Base-by-base conservation (phyloP, 208 protist species). In the Trypanosoma boissoni region DNA sequence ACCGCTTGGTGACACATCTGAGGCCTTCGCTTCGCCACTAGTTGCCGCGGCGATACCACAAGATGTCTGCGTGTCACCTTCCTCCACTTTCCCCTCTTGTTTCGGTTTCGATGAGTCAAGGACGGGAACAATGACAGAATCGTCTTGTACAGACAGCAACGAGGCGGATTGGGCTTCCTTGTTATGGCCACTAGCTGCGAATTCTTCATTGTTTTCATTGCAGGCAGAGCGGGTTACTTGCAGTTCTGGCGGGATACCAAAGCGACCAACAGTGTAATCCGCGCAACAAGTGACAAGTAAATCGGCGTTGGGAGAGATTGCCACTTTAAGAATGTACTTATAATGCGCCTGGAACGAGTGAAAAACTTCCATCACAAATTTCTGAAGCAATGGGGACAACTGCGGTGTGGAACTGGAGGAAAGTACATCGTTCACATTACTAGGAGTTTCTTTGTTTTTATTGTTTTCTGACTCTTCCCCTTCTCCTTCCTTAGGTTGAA, bases 291-390 rank as follows among this genome's bases (percentile, higher is more conserved):
- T 94, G 20, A 88, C 65, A 16, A 94, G 59, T 14, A 89, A 48
- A 53, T 84, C 65, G 18, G 58, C 54, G 52, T 79, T 80, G 18
- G 80, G 83, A 0, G 81, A 81, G 21, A 94, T 91, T n/a, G 78
- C 65, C 20, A 89, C 82, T 24, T 83, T 83, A 14, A 94, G 72
- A 41, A 94, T 90, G 72, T 94, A 94, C 68, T 94, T 94, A 74
- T 91, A 87, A 58, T 94, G 87, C 28, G 86, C 80, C 70, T 89
- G 80, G 27, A 94, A 77, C 4, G 67, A 82, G 39, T 86, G 58
- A 52, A 94, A 94, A 16, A 77, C 65, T 54, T 94, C 73, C 68
- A 91, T 73, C 56, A 77, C 70, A 10, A 85, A 62, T 58, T 78
- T 48, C 46, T 83, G 58, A 36, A 57, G 59, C 26, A 84, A 44